These are phyloP conservation scores for Lomentospora prolificans DNA, from an alignment of 2,329 filamentous ascomycete genomes.

Conservation along the genomic window DNA sequence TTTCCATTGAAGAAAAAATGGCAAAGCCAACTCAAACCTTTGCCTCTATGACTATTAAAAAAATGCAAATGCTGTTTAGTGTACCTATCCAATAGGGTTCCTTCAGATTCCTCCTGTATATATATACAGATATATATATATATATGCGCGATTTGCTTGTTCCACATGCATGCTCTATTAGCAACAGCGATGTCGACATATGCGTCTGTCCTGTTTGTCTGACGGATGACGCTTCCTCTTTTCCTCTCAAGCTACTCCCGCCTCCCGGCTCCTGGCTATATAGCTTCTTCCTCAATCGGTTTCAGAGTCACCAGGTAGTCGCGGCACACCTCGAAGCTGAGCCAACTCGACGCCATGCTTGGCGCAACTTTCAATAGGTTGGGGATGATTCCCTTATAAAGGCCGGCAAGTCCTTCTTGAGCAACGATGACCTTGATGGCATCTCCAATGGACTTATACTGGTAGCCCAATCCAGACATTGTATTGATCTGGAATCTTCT, in stretches of 20 bases:
- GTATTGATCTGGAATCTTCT: conserved; percentile 97
- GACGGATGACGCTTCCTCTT: conserved; percentile 5
- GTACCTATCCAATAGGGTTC: background rate
- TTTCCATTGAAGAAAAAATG: too few relatives aligned
- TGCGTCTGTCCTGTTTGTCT: conserved; percentile 7
- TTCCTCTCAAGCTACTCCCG: background rate
- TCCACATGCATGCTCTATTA: background rate
- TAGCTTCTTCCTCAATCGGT: conserved; percentile 23
- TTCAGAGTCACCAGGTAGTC: conserved; percentile 67
- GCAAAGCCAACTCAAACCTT: background rate
- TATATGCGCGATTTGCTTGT: background rate
- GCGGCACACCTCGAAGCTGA: conserved; percentile 89
- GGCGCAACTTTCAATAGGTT: conserved; percentile 95
- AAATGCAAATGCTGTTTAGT: background rate
- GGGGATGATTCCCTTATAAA: conserved; percentile 94
- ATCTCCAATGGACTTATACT: conserved; percentile 80
- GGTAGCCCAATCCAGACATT: conserved; percentile 96
- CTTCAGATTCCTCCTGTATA: background rate
- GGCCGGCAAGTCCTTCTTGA: conserved; percentile 72
- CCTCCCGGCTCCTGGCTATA: conserved; percentile 5
- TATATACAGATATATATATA: background rate
- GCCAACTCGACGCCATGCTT: conserved; percentile 97
- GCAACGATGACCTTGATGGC: conserved; percentile 72
- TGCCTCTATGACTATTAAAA: background rate
- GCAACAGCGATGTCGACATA: too few relatives aligned